A percentile compares a stretch with the other conserved stretches of the same genome.
These are phyloP conservation scores for Pochonia chlamydosporia DNA, from an alignment of 2,329 filamentous ascomycete genomes.

Conservation along the genomic window DNA sequence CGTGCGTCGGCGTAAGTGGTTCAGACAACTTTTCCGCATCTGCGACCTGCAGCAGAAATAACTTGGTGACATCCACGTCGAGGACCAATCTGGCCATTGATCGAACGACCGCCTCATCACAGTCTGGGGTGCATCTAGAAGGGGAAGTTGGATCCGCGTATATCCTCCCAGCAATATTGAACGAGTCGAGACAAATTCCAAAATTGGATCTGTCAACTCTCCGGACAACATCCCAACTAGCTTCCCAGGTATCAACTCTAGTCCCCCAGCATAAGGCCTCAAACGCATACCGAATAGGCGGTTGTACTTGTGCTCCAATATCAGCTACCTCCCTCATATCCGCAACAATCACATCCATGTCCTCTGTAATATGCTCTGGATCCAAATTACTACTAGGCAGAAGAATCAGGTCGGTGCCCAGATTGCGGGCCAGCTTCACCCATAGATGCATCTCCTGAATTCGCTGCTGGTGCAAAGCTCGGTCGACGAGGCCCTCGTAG, in stretches of 20 bases:
- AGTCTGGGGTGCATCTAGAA: slow-evolving; percentile 46
- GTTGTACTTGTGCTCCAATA: slow-evolving; percentile 51
- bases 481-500: slow-evolving; percentile 68
- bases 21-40: slow-evolving; percentile 59
- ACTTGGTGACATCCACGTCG: slow-evolving; percentile 53
- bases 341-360: slow-evolving; percentile 49
- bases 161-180: slow-evolving; percentile 67
- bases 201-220: slow-evolving; percentile 65
- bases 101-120: slow-evolving; percentile 46
- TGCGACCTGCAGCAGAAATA: slow-evolving; percentile 73
- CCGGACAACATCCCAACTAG: slow-evolving; percentile 61
- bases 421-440: slow-evolving; percentile 58
- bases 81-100: slow-evolving; percentile 50
- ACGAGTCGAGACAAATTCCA: slow-evolving; percentile 71
- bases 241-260: slow-evolving; percentile 64
- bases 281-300: slow-evolving; percentile 63
- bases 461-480: slow-evolving; percentile 48
- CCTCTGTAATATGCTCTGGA: slow-evolving; percentile 33
- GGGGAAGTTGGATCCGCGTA: slow-evolving; percentile 60
- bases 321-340: slow-evolving; percentile 64
- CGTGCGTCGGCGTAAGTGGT: slow-evolving; percentile 49
- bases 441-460: slow-evolving; percentile 62
- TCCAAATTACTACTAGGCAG: slow-evolving; percentile 68
- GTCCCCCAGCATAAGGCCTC: slow-evolving; percentile 72
- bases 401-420: slow-evolving; percentile 67